These are phyloP conservation scores for Pezicula carpinea DNA, from an alignment of 2,329 filamentous ascomycete genomes.

Conservation along the genomic window DNA sequence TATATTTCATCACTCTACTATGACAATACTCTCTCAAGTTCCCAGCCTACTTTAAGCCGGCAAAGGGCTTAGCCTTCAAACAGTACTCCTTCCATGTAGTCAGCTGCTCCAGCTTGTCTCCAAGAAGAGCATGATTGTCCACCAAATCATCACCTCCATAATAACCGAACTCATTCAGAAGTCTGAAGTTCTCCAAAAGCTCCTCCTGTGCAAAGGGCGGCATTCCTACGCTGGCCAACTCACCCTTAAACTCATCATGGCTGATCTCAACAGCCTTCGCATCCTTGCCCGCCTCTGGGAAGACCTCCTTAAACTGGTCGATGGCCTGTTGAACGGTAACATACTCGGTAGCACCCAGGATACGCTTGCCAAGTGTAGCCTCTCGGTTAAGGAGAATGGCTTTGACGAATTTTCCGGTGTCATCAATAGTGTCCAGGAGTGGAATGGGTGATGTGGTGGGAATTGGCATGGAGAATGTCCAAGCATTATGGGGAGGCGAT, in stretches of 20 bases:
- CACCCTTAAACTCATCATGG: conserved; percentile 36
- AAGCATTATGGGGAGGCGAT: conserved; percentile 25
- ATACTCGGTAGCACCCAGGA: conserved; percentile 39
- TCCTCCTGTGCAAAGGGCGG: conserved; percentile 41
- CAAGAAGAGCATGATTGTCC: conserved; percentile 32
- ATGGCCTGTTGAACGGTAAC: conserved; percentile 36
- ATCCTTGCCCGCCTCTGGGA: conserved; percentile 34
- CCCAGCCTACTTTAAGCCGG: conserved; percentile 30
- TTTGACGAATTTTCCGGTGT: conserved; percentile 32
- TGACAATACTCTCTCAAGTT: background rate
- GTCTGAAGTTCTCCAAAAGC: conserved; percentile 47
- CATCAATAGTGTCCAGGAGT: conserved; percentile 28
- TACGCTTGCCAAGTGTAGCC: conserved; percentile 36
- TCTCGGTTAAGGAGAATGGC: conserved; percentile 29
- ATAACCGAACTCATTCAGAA: conserved; percentile 49
- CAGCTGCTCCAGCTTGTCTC: conserved; percentile 34
- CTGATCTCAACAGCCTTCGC: conserved; percentile 33
- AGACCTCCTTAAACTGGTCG: conserved; percentile 35
- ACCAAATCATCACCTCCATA: conserved; percentile 41
- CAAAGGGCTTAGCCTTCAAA: conserved; percentile 29
- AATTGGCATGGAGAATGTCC: conserved; percentile 23
- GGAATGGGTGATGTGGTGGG: conserved; percentile 28
- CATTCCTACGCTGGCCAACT: conserved; percentile 30
- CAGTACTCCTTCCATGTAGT: conserved; percentile 39
- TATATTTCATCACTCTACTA: background rate